Evolutionary conservation across 345 rosid species (phyloP).

Genomic region (Theobroma cacao): DNA sequence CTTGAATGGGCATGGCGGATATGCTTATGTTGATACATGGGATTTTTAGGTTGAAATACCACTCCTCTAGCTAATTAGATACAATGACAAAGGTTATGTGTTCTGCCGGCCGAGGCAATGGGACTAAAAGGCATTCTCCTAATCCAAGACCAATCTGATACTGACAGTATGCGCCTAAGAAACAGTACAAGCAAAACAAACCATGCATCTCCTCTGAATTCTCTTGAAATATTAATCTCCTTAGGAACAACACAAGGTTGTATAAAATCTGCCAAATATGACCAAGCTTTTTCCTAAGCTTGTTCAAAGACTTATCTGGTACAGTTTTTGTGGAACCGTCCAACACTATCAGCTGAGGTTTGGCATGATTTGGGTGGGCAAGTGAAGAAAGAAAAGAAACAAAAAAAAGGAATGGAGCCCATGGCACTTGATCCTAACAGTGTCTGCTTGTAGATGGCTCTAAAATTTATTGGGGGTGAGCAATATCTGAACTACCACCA

Average conservation of each 20-base stretch:
- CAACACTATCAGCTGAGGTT: not conserved
- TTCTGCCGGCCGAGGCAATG: not conserved
- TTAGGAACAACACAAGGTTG: not conserved
- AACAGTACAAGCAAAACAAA: not conserved
- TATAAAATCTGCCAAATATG: not conserved
- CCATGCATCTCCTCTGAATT: not conserved
- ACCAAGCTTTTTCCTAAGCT: not conserved
- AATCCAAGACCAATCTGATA: not conserved
- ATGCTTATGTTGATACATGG: not conserved
- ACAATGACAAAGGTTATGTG: no score
- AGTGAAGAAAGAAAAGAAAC: not conserved
- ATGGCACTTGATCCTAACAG: not conserved
- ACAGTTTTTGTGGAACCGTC: not conserved
- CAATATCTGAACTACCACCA: slow-evolving; percentile 20
- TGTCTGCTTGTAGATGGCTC: not conserved
- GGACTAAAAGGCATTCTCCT: not conserved
- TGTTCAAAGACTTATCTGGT: not conserved
- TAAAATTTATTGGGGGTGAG: slow-evolving; percentile 11
- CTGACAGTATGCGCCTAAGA: not conserved
- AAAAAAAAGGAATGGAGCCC: not conserved
- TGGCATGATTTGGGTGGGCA: not conserved
- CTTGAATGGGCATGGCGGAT: not conserved
- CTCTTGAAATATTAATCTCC: not conserved
- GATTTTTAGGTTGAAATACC: not conserved
- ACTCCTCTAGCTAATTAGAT: not conserved